Base-by-base conservation (phyloP, 306 rosid genomes). In the Acacia crassicarpa region DNA sequence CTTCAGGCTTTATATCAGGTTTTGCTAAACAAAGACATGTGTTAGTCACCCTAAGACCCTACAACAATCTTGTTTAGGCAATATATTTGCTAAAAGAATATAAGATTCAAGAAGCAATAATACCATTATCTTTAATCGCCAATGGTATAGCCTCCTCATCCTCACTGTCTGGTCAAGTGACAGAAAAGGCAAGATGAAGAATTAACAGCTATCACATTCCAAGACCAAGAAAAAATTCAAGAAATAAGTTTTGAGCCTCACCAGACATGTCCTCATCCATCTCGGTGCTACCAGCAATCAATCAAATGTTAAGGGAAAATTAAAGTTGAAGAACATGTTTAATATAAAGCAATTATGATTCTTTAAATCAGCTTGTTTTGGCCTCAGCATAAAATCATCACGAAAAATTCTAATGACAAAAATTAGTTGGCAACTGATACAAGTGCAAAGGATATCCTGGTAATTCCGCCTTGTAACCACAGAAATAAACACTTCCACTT, bases 391-490 rank as follows among this genome's bases (percentile, higher is more conserved):
- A 25, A 30, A 72, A 40, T 54, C 32, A 23, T 25, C 23, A 43
- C 2, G 0, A 14, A 82, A 54, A 43, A 19, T 15, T 45, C 19
- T 22, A 27, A 8, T 8, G 0, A 12, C 11, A 27, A 2, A 30
- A 70, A 33, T 8, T n/a, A 44, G 0, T 23, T 45, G 3, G 43
- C 59, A 35, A 67, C 17, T 35, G 62, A 1, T 1, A 45, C 15
- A 25, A 35, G 33, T 19, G 14, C 17, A 0, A 89, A 93, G 94
- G 94, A 91, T 95, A 93, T 93, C 77, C 82, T 1, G 43, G 16
- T 40, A 59, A 41, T 38, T 58, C n/a, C 2, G 88, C 82, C 73
- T 78, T 92, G 85, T 93, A 92, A 25, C 99, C 99, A 74, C 78
- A 62, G 32, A 91, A 89, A 81, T 82, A 76, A 30, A 95, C 87